Conservation (phyloP, 2,329 filamentous ascomycete species). For the Beauveria rudraprayagi region DNA sequence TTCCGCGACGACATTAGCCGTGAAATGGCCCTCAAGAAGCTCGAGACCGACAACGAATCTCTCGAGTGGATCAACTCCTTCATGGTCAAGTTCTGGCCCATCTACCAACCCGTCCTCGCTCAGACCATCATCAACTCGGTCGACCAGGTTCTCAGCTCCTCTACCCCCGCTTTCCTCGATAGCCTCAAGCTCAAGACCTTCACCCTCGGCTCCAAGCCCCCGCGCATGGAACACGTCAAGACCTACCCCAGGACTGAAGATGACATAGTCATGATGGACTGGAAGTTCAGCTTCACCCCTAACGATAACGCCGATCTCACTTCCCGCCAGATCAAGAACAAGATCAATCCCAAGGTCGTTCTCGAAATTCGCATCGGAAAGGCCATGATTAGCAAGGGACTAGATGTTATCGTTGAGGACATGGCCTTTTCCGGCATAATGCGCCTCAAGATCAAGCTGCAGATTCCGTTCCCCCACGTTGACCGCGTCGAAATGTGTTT, state of each 20-base stretch:
- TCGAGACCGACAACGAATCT: conserved; percentile 87
- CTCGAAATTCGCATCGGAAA: conserved; percentile 93
- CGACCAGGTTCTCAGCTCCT: conserved; percentile 88
- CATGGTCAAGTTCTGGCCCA: conserved; percentile 97
- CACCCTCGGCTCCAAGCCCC: conserved; percentile 88
- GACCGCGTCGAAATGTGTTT: conserved; percentile 95
- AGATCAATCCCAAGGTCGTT: conserved; percentile 94
- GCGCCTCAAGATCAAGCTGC: conserved; percentile 95
- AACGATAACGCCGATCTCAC: conserved; percentile 93
- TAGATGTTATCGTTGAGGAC: conserved; percentile 96
- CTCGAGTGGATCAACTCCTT: conserved; percentile 99
- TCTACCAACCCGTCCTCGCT: conserved; percentile 89
- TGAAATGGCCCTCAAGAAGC: conserved; percentile 75
- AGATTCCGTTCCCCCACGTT: conserved; percentile 90
- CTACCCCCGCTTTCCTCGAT: conserved; percentile 87
- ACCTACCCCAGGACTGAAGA: conserved; percentile 94
- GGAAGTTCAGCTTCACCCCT: conserved; percentile 98
- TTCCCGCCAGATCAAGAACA: conserved; percentile 79
- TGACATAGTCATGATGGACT: conserved; percentile 96
- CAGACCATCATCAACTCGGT: conserved; percentile 89
- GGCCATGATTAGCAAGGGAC: conserved; percentile 90
- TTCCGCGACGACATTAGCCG: conserved; percentile 90
- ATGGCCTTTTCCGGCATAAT: conserved; percentile 95
- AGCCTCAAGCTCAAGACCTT: conserved; percentile 91
- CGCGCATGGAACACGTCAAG: conserved; percentile 94